These are phyloP conservation scores for Aechmea fasciata DNA, from an alignment of 176 grass and related monocot genomes.

Conservation along the genomic window DNA sequence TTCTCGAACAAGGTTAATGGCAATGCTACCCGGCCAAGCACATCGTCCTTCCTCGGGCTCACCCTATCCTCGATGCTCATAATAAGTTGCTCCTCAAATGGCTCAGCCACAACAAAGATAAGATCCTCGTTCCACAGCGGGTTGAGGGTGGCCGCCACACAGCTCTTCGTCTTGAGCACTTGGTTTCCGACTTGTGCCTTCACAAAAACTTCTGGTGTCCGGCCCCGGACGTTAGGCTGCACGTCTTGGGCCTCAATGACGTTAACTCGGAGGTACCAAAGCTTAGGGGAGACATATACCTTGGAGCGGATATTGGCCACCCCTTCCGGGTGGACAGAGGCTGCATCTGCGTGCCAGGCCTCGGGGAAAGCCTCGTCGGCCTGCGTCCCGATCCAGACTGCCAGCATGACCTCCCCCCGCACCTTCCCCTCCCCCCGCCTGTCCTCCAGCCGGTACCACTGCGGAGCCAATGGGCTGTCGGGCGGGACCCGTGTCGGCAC, in stretches of 20 bases:
- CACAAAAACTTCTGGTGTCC: constrained; percentile 51
- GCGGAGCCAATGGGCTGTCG: constrained; percentile 72
- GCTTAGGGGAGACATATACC: constrained; percentile 78
- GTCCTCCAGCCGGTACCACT: constrained; percentile 76
- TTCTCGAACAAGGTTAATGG: constrained; percentile 64
- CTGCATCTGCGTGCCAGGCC: constrained; percentile 92
- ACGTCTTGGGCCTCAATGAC: constrained; percentile 90
- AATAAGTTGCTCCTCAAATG: constrained; percentile 88
- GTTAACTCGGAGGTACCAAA: constrained; percentile 89
- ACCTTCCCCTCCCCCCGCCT: constrained; percentile 38
- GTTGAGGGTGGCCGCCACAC: constrained; percentile 31
- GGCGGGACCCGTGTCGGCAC: constrained; percentile 62
- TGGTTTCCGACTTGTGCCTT: constrained; percentile 83
- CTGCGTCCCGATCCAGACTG: constrained; percentile 88
- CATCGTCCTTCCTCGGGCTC: constrained; percentile 51
- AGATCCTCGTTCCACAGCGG: constrained; percentile 92
- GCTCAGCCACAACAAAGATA: constrained; percentile 81
- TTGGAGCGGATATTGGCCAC: constrained; percentile 61
- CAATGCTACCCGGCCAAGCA: constrained; percentile 53
- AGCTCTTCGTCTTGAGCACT: constrained; percentile 56
- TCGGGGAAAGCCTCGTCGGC: constrained; percentile 85
- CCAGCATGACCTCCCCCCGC: constrained; percentile 75
- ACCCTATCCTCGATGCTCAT: constrained; percentile 65
- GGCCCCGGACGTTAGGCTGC: constrained; percentile 35
- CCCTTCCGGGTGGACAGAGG: constrained; percentile 46